Percentiles rank a stretch among this genome's conserved stretches.
Evolutionary conservation across 2,329 filamentous ascomycete species (phyloP).

Genomic region (Lecanosticta acicola): DNA sequence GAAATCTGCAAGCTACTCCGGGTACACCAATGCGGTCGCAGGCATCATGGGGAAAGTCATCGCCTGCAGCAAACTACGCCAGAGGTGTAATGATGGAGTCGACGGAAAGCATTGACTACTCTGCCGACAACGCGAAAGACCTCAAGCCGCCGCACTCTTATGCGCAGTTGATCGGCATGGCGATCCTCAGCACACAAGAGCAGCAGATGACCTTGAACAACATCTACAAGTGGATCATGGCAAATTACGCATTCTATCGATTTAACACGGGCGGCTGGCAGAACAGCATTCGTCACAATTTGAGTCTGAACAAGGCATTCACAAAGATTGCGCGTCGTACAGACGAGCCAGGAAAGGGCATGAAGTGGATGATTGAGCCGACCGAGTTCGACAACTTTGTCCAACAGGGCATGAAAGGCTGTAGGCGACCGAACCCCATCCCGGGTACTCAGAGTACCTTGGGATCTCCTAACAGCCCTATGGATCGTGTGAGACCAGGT

Average conservation of each 20-base stretch:
- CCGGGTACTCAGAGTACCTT: conserved; percentile 33
- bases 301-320: conserved; percentile 92
- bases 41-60: conserved; percentile 38
- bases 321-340: conserved; percentile 87
- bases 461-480: conserved; percentile 49
- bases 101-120: conserved; percentile 63
- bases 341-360: conserved; percentile 94
- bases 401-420: conserved; percentile 53
- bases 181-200: conserved; percentile 79
- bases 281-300: conserved; percentile 95
- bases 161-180: conserved; percentile 93
- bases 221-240: conserved; percentile 91
- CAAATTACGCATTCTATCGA: conserved; percentile 88
- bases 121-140: conserved; percentile 76
- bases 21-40: conserved; percentile 33
- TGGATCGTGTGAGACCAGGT: conserved; percentile 44
- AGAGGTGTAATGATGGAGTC: conserved; percentile 49
- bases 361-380: conserved; percentile 95
- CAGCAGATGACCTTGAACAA: conserved; percentile 85
- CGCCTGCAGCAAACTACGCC: conserved; percentile 43
- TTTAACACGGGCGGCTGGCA: conserved; percentile 87
- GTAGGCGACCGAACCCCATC: conserved; percentile 35
- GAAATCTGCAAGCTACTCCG: conserved; percentile 29
- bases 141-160: conserved; percentile 96
- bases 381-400: conserved; percentile 83